These are phyloP conservation scores for Colletotrichum liaoningense DNA, from an alignment of 2,329 filamentous ascomycete species.

Conservation along the genomic window DNA sequence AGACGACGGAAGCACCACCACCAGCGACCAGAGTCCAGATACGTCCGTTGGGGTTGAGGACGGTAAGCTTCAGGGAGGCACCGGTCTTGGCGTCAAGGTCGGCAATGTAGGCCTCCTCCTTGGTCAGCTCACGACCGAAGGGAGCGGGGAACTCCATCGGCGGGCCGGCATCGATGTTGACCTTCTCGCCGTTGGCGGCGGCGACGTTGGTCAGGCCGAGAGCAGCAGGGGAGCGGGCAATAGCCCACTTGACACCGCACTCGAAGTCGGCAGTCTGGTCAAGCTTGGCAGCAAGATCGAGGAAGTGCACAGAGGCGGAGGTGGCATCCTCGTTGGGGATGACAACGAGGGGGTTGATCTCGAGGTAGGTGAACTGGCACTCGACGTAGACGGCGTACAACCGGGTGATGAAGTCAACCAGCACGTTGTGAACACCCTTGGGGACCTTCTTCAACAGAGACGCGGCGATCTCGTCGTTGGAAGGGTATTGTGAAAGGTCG, in stretches of 20 bases:
- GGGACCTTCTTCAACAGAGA: constrained; percentile 93
- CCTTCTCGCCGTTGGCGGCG: constrained; percentile 74
- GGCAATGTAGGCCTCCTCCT: constrained; percentile 99
- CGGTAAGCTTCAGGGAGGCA: constrained; percentile 97
- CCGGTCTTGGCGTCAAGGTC: constrained; percentile 99
- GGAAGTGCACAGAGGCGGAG: constrained; percentile 95
- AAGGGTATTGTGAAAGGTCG: constrained; percentile 93
- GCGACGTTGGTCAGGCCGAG: constrained; percentile 82
- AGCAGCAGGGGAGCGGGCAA: constrained; percentile 90
- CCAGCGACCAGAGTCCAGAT: constrained; percentile 99
- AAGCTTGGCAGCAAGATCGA: constrained; percentile 97
- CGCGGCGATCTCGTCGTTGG: constrained; percentile 91
- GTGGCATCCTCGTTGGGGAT: constrained; percentile 94
- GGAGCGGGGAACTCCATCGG: constrained; percentile 99
- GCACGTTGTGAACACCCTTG: constrained; percentile 94
- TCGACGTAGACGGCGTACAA: constrained; percentile 99
- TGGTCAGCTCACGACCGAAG: constrained; percentile 97
- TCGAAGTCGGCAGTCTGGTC: constrained; percentile 99
- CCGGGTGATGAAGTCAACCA: constrained; percentile 98
- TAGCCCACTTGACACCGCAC: constrained; percentile 98
- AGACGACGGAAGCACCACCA: constrained; percentile 99
- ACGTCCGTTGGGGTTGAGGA: constrained; percentile 90
- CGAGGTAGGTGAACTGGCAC: constrained; percentile 99
- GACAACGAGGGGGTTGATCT: constrained; percentile 99
- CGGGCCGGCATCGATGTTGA: constrained; percentile 95